A percentile compares a stretch with the other conserved stretches of the same genome.
phyloP scores from a whole-genome alignment of 2,329 filamentous ascomycete genomes.

The Pestalotiopsis sp. region DNA sequence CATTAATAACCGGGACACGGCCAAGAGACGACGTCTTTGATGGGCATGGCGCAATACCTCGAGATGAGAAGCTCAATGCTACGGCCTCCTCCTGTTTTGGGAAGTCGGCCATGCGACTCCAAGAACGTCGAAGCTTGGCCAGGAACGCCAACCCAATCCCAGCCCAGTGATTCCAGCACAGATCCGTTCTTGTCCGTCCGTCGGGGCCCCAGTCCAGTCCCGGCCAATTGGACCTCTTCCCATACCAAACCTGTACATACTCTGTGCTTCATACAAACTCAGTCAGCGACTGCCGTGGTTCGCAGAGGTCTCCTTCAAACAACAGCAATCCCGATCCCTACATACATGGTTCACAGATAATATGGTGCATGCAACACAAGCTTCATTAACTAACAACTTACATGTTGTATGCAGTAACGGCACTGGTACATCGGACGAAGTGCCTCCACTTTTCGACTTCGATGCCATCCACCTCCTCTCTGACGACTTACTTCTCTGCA shows the following conservation, averaged over 20 bases:
- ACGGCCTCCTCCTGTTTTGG: slow-evolving; percentile 1
- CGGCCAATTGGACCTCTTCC: background rate
- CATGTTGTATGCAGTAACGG: background rate
- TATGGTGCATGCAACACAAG: background rate
- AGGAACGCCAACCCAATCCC: background rate
- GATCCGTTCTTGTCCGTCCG: too few species aligned
- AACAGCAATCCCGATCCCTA: background rate
- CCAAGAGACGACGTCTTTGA: background rate
- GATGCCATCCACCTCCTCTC: background rate
- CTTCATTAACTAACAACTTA: background rate
- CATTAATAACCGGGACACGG: background rate
- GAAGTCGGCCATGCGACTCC: background rate
- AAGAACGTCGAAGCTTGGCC: background rate
- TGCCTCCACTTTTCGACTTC: background rate
- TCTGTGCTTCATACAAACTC: background rate
- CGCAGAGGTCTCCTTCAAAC: background rate
- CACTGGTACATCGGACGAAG: background rate
- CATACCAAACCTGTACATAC: background rate
- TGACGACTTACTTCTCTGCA: background rate
- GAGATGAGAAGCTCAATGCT: slow-evolving; percentile 1
- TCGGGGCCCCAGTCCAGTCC: background rate
- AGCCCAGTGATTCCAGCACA: background rate
- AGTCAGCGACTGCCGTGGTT: background rate
- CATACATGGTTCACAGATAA: background rate
- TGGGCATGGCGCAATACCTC: background rate